phyloP scores from a whole-genome alignment of 2,329 filamentous ascomycete species.

The Aspergillus felis region DNA sequence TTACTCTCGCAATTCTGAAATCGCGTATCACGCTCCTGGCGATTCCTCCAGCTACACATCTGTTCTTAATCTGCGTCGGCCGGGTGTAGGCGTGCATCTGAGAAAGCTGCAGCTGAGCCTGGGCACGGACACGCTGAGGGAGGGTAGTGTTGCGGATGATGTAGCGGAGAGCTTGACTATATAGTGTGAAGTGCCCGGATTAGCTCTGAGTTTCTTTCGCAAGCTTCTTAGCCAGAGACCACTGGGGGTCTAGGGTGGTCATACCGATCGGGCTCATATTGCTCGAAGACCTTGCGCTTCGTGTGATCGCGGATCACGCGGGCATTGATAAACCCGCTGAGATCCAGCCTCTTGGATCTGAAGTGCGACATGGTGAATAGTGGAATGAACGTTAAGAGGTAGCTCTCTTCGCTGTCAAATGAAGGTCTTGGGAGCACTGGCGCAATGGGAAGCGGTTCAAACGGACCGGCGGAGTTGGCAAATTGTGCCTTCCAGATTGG shows the following conservation, averaged over 20 bases:
- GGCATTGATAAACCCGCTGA: constrained; percentile 83
- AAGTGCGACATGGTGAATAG: constrained; percentile 71
- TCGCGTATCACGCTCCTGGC: constrained; percentile 85
- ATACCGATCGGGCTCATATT: constrained; percentile 84
- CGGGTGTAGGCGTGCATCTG: constrained; percentile 97
- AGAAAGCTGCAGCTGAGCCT: constrained; percentile 86
- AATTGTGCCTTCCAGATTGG: constrained; percentile 19
- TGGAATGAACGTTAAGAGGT: background rate
- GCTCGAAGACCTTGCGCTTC: constrained; percentile 88
- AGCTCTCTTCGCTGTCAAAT: background rate
- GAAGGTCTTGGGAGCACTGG: background rate
- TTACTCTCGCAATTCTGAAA: constrained; percentile 86
- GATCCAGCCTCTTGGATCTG: constrained; percentile 81
- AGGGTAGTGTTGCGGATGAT: constrained; percentile 90
- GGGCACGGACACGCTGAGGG: constrained; percentile 73
- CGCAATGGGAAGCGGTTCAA: constrained; percentile 6
- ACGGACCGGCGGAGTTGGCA: constrained; percentile 22
- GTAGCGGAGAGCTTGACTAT: constrained; percentile 86
- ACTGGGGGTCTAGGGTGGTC: constrained; percentile 3
- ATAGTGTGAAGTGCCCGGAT: background rate
- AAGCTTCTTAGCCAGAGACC: background rate
- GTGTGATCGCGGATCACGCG: constrained; percentile 89
- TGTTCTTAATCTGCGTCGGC: constrained; percentile 87
- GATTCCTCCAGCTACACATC: constrained; percentile 89
- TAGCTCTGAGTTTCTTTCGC: background rate